Evolutionary conservation across 345 rosid genomes (phyloP).

Genomic region (Citropsis articulata): DNA sequence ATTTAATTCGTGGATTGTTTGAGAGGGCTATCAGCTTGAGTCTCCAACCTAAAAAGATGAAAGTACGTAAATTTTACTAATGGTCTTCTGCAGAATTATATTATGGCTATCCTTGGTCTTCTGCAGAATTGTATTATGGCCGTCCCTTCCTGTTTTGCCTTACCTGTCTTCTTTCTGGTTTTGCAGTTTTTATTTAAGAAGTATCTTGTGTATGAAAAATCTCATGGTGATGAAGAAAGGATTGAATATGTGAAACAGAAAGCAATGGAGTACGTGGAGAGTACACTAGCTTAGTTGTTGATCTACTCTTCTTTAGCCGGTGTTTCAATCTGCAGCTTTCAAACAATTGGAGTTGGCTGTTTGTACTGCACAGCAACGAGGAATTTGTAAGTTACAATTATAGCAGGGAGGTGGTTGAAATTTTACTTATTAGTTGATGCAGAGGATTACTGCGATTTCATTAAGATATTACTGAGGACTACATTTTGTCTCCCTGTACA

Average conservation of each 20-base stretch:
- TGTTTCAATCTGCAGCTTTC: neutral
- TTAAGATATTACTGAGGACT: neutral
- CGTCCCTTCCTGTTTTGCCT: neutral
- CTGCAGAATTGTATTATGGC: neutral
- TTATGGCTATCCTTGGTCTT: neutral
- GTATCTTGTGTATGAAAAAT: conserved; percentile 73
- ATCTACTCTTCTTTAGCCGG: neutral
- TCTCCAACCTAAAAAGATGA: conserved; percentile 82
- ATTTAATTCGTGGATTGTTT: conserved; percentile 62
- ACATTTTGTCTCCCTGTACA: neutral
- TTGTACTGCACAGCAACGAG: neutral
- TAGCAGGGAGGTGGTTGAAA: neutral
- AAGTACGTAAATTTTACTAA: conserved; percentile 36
- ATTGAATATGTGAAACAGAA: conserved; percentile 69
- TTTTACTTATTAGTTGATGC: neutral
- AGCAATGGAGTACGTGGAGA: conserved; percentile 84
- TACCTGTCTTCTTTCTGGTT: neutral
- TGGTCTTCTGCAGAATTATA: too few species aligned
- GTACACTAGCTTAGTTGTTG: conserved; percentile 28
- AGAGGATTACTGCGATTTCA: neutral
- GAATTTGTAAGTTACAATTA: neutral
- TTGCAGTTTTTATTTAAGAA: conserved; percentile 90
- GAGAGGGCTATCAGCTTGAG: conserved; percentile 90
- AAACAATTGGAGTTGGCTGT: neutral
- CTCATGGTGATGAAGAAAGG: conserved; percentile 53